Conservation (phyloP, 805 yeast species). For the Dipodascus albidus region DNA sequence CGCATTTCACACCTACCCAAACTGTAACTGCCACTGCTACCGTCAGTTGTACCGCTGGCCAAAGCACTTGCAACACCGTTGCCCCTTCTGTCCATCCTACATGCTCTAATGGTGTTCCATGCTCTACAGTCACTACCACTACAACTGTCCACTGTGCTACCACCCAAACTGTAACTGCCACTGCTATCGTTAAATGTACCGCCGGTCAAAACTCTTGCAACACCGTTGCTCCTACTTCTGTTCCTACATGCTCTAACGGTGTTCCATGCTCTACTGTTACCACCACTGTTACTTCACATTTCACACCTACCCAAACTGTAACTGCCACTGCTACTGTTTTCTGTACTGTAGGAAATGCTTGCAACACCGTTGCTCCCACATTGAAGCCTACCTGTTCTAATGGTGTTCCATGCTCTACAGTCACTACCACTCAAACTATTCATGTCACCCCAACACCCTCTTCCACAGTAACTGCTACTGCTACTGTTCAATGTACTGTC, state of each 20-base stretch:
- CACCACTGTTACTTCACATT: neutral
- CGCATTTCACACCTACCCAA: neutral
- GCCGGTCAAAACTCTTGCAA: neutral
- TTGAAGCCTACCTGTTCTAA: neutral
- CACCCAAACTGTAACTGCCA: neutral
- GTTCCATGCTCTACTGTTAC: neutral
- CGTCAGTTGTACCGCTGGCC: neutral
- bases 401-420: neutral
- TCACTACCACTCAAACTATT: neutral
- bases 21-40: conserved; percentile 1
- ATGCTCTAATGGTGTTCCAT: neutral
- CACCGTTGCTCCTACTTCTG: neutral
- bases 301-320: conserved; percentile 6
- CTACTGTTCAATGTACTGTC: conserved; percentile 4
- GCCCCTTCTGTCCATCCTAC: neutral
- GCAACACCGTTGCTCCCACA: neutral
- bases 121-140: neutral
- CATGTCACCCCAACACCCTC: too few species aligned
- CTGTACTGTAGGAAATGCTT: neutral
- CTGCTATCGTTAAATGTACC: neutral
- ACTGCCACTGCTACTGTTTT: conserved; percentile 1
- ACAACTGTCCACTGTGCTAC: neutral
- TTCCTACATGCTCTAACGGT: neutral
- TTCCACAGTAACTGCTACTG: conserved; percentile 4
- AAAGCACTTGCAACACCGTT: neutral